Conservation (phyloP, 1,139 yeast species). For the Torulaspora globosa region DNA sequence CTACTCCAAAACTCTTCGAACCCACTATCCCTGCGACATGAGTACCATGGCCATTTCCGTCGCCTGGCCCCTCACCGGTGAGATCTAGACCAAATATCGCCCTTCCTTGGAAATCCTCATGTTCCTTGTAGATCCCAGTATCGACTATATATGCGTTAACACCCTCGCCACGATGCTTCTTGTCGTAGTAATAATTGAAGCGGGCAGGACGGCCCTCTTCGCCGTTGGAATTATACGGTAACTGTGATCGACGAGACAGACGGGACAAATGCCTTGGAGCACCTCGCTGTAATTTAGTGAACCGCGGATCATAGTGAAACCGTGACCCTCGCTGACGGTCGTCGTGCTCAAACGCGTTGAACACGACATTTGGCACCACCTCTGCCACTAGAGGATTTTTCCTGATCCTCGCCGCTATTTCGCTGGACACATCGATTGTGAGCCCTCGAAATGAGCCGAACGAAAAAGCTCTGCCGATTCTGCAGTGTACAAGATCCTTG, state of each 20-base stretch:
- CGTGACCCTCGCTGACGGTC: constrained; percentile 28
- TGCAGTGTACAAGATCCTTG: constrained; percentile 18
- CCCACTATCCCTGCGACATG: constrained; percentile 92
- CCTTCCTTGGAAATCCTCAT: constrained; percentile 65
- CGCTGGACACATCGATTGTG: constrained; percentile 53
- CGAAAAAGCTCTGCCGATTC: constrained; percentile 41
- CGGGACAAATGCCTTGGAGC: constrained; percentile 72
- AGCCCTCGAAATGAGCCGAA: constrained; percentile 66
- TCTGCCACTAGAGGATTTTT: constrained; percentile 51
- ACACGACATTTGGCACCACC: constrained; percentile 53
- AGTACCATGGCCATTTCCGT: constrained; percentile 69
- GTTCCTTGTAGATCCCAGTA: constrained; percentile 59
- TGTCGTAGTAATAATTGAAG: constrained; percentile 44
- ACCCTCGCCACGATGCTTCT: constrained; percentile 44
- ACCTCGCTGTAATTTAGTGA: constrained; percentile 39
- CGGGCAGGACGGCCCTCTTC: constrained; percentile 22
- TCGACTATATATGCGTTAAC: constrained; percentile 78
- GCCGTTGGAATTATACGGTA: constrained; percentile 35
- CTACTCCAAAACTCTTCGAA: constrained; percentile 71
- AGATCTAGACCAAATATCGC: constrained; percentile 57
- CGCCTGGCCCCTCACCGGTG: constrained; percentile 59
- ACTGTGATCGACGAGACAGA: constrained; percentile 48
- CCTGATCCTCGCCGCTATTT: constrained; percentile 46
- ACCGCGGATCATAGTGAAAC: constrained; percentile 37
- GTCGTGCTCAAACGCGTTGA: constrained; percentile 47